Base-by-base conservation (phyloP, 768 basidiomycete species). In the Leccinum boreale region DNA sequence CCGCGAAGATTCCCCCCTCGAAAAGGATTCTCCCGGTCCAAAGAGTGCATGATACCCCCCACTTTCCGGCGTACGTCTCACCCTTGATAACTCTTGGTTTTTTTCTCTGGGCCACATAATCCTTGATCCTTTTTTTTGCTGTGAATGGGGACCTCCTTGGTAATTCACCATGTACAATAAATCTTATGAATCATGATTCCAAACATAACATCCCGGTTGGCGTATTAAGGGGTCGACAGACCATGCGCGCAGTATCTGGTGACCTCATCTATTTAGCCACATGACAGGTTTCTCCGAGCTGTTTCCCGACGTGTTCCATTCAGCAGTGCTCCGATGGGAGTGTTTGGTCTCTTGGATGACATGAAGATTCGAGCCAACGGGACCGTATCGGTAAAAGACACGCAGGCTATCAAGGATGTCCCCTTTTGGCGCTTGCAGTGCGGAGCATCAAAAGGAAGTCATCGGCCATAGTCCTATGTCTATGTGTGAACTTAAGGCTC, bases 11-110 rank as follows among this genome's bases (percentile, higher is more conserved):
- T n/a, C 26, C 19, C 4, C 29, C 4, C 36, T 49, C 28, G 69
- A 72, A 57, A 73, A 72, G 50, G 50, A 4, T 52, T 63, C 64
- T 2, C 29, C 23, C 0, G 47, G 44, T 15, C n/a, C 28, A 4
- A 56, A 49, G 17, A 48, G 9, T 31, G 61, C 59, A 48, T 66
- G 53, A 65, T 47, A 5, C 19, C 26, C 29, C 17, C 45, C 31
- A 28, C 9, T 31, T 39, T 33, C 33, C 19, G 46, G 12, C 23
- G 46, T 42, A 42, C n/a, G 10, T 42, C 0, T 42, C 39, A 9
- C 4, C 0, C 42, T 11, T 42, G n/a, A 19, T 42, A 42, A 19
- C 9, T 42, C 17, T 39, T n/a, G 8, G 7, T n/a, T n/a, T 39
- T 44, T 50, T 36, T 24, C 42, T 21, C 14, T 46, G 21, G 39